phyloP scores from a whole-genome alignment of 2,329 filamentous ascomycete species.

The Madurella mycetomatis region DNA sequence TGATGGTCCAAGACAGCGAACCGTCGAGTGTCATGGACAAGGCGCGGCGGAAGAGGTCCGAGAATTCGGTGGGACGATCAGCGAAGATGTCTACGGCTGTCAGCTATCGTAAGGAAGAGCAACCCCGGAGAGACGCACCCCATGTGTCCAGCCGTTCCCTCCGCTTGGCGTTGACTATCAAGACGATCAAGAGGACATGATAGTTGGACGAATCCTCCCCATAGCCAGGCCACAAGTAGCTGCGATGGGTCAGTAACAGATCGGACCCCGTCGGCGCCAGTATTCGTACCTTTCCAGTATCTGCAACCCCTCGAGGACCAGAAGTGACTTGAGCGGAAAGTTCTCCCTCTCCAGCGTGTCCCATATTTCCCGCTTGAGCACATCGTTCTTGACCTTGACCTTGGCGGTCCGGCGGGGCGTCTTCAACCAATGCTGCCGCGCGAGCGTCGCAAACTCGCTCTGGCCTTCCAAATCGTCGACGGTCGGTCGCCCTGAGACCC shows the following conservation, averaged over 20 bases:
- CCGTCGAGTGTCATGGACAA: slow-evolving; percentile 78
- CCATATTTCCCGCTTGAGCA: slow-evolving; percentile 86
- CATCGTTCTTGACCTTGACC: slow-evolving; percentile 73
- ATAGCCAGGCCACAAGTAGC: slow-evolving; percentile 94
- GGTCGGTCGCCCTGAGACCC: slow-evolving; percentile 50
- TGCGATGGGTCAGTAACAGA: slow-evolving; percentile 35
- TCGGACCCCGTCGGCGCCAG: background rate
- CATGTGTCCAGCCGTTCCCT: slow-evolving; percentile 84
- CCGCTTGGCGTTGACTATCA: slow-evolving; percentile 84
- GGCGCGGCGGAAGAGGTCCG: slow-evolving; percentile 80
- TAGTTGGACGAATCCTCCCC: slow-evolving; percentile 84
- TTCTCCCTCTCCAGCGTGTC: slow-evolving; percentile 76
- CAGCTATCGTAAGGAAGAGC: background rate
- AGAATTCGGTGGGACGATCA: slow-evolving; percentile 75
- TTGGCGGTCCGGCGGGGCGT: slow-evolving; percentile 52
- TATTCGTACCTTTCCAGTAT: slow-evolving; percentile 68
- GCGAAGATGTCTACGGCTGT: slow-evolving; percentile 63
- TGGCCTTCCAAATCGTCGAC: slow-evolving; percentile 68
- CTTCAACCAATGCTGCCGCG: slow-evolving; percentile 81
- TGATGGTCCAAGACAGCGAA: slow-evolving; percentile 61
- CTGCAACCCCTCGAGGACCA: slow-evolving; percentile 85
- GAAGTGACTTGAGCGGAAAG: slow-evolving; percentile 71
- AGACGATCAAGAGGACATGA: slow-evolving; percentile 79
- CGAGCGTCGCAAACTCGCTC: slow-evolving; percentile 69
- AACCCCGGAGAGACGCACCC: slow-evolving; percentile 50